Conservation (phyloP, 2,329 filamentous ascomycete genomes). For the Fusarium marasasianum region DNA sequence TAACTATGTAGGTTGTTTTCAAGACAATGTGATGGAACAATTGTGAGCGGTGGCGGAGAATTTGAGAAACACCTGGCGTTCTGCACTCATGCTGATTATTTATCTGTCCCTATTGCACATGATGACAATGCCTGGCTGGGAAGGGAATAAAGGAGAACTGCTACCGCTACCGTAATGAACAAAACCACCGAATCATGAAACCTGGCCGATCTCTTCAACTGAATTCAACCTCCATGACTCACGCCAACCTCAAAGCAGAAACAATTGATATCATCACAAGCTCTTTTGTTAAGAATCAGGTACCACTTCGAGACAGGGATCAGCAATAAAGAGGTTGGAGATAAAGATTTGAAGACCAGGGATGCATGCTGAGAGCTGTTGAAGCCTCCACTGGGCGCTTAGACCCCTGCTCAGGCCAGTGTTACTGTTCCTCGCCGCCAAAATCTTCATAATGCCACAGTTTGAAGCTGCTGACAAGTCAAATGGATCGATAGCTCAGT, state of each 20-base stretch:
- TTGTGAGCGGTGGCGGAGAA: conserved; percentile 19
- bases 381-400: background rate
- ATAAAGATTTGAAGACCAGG: background rate
- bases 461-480: rapidly evolving
- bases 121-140: too few relatives aligned
- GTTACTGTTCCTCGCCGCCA: rapidly evolving
- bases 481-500: conserved; percentile 40
- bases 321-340: conserved; percentile 21
- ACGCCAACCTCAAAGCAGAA: background rate
- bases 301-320: background rate
- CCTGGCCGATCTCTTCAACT: background rate
- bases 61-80: background rate
- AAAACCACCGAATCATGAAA: background rate
- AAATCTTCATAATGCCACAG: rapidly evolving
- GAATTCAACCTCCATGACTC: background rate
- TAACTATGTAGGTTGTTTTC: background rate
- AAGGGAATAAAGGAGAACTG: background rate
- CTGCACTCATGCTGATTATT: background rate
- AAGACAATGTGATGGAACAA: conserved; percentile 12
- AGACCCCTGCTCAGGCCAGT: background rate
- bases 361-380: background rate
- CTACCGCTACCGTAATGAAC: background rate
- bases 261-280: background rate
- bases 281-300: background rate
- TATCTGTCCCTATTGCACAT: background rate